These are phyloP conservation scores for Hypsizygus marmoreus DNA, from an alignment of 768 basidiomycete genomes.

Conservation along the genomic window DNA sequence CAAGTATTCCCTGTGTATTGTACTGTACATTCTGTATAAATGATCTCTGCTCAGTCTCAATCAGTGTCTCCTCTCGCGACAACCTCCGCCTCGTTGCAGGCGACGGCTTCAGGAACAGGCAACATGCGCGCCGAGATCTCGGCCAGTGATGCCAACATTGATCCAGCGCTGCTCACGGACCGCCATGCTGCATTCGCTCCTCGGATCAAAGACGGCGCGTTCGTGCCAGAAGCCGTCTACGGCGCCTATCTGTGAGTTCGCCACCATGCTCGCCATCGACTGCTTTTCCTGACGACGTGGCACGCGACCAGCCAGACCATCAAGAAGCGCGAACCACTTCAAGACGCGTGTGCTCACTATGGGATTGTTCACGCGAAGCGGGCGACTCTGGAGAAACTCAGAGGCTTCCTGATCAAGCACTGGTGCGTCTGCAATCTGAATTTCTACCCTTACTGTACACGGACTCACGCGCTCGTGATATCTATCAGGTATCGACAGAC, in stretches of 20 bases:
- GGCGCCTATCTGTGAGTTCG: not conserved
- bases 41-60: not conserved
- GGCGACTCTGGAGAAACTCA: constrained; percentile 1
- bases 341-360: constrained; percentile 1
- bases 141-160: constrained; percentile 6
- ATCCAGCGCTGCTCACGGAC: constrained; percentile 2
- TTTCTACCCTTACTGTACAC: not conserved
- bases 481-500: too few species aligned
- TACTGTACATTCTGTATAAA: not conserved
- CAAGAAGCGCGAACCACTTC: not conserved
- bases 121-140: not conserved
- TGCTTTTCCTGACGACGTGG: not conserved
- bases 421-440: not conserved
- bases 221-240: not conserved
- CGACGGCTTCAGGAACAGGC: not conserved
- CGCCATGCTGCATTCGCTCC: not conserved
- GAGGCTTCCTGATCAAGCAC: not conserved
- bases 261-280: not conserved
- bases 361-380: not conserved
- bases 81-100: not conserved
- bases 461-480: not conserved
- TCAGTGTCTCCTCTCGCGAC: not conserved
- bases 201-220: not conserved
- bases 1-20: not conserved
- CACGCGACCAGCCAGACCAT: not conserved